Percentiles rank a stretch among this genome's conserved stretches.
Evolutionary conservation across 768 basidiomycete genomes (phyloP).

Genomic region (Lactarius sanguifluus): DNA sequence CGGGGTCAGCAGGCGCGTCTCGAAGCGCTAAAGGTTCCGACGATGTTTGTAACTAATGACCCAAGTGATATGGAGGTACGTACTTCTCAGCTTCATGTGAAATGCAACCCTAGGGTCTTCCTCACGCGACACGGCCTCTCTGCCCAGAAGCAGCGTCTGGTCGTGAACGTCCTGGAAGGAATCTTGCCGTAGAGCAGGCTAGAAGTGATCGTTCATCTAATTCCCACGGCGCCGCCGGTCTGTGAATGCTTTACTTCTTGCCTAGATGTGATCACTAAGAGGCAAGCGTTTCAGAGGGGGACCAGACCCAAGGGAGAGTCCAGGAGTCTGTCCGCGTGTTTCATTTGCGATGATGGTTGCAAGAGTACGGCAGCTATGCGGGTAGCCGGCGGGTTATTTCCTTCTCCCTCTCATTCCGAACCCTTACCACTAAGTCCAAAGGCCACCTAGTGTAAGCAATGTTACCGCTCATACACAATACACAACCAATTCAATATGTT

Average conservation of each 20-base stretch:
- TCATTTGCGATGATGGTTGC: not conserved
- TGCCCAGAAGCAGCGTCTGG: conserved; percentile 60
- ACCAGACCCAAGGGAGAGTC: not conserved
- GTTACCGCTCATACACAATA: not conserved
- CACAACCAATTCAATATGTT: not conserved
- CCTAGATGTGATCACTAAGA: conserved; percentile 6
- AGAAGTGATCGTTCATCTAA: conserved; percentile 7
- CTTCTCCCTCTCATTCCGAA: not conserved
- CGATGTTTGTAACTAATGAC: conserved; percentile 62
- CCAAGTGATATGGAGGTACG: conserved; percentile 57
- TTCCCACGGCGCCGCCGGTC: not conserved
- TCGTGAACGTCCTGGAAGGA: conserved; percentile 69
- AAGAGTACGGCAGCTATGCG: not conserved
- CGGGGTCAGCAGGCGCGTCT: conserved; percentile 67
- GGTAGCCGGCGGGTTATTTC: not conserved
- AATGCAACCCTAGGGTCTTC: not conserved
- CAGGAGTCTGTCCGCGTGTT: conserved; percentile 16
- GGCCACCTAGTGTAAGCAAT: not conserved
- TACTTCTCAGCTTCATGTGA: conserved; percentile 17
- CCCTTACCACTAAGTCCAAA: not conserved
- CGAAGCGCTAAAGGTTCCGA: conserved; percentile 60
- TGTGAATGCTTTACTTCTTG: not conserved
- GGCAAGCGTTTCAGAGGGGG: conserved; percentile 15
- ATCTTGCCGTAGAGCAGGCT: conserved; percentile 36
- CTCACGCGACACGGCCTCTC: conserved; percentile 9